Evolutionary conservation across 352 stramenopile genomes (phyloP).

Genomic region (Globisporangium yorkense): DNA sequence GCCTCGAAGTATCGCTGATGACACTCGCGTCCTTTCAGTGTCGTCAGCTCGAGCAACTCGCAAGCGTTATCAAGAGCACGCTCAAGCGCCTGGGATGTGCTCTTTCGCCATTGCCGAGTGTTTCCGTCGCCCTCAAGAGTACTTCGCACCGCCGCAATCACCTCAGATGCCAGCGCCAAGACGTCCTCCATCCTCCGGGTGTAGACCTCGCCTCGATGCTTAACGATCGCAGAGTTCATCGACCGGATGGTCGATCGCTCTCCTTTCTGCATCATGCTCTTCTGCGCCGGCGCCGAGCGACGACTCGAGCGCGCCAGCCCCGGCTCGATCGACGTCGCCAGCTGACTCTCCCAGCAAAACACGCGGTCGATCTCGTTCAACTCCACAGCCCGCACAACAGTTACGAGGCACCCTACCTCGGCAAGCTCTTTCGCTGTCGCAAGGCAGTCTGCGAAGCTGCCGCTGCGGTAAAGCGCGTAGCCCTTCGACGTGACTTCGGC

Average conservation of each 20-base stretch:
- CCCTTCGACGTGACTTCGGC: constrained; percentile 40
- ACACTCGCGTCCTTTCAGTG: constrained; percentile 5
- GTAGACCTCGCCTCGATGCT: constrained; percentile 7
- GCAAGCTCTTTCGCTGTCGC: constrained; percentile 30
- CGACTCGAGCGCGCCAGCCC: constrained; percentile 36
- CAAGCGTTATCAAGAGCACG: constrained; percentile 12
- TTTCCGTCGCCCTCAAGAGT: constrained; percentile 10
- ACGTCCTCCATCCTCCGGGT: constrained; percentile 17
- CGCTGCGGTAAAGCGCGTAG: constrained; percentile 39
- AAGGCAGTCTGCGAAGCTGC: constrained; percentile 29
- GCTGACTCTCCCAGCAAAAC: constrained; percentile 43
- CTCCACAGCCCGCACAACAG: constrained; percentile 34
- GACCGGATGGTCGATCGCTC: constrained; percentile 27
- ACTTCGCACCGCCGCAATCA: constrained; percentile 29
- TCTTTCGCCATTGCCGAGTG: constrained; percentile 22
- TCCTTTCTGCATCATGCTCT: constrained; percentile 23
- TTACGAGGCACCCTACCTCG: constrained; percentile 31
- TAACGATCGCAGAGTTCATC: constrained; percentile 31
- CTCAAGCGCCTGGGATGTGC: constrained; percentile 18
- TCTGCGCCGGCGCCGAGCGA: constrained; percentile 24
- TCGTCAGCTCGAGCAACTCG: constrained; percentile 8
- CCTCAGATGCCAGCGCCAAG: constrained; percentile 28
- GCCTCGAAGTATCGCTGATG: constrained; percentile 27
- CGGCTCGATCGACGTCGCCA: constrained; percentile 34
- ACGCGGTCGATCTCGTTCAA: constrained; percentile 28